Percentiles rank a stretch among this genome's conserved stretches.
Evolutionary conservation across 2,329 filamentous ascomycete genomes (phyloP).

Genomic region (Chrysoporthe cubensis): DNA sequence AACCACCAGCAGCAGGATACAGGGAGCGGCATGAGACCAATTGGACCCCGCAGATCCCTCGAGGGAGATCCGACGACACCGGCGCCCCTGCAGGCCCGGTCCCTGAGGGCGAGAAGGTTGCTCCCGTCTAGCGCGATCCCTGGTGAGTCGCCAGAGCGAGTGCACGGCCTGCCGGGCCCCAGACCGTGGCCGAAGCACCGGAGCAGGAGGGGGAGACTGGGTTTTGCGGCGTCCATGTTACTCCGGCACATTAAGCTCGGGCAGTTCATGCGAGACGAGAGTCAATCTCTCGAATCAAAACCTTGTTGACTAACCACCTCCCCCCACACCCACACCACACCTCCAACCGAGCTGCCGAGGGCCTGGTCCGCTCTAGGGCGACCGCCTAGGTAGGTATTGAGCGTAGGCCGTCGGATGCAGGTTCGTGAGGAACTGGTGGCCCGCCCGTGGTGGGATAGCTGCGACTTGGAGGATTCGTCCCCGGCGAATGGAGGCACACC

Average conservation of each 20-base stretch:
- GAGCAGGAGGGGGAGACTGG: background rate
- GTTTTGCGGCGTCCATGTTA: background rate
- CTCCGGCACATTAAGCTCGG: background rate
- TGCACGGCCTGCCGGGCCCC: background rate
- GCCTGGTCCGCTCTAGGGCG: conserved; percentile 1
- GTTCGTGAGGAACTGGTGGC: background rate
- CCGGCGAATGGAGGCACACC: background rate
- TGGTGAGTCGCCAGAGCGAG: background rate
- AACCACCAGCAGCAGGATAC: background rate
- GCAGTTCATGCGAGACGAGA: conserved; percentile 4
- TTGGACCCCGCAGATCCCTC: conserved; percentile 2
- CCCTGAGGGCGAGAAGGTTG: conserved; percentile 18
- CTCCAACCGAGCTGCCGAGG: conserved; percentile 1
- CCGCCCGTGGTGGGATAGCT: background rate
- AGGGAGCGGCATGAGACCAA: background rate
- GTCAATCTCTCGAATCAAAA: background rate
- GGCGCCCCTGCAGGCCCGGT: conserved; percentile 6
- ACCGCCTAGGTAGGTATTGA: too few species aligned
- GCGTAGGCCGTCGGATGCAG: background rate
- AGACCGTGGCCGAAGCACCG: background rate
- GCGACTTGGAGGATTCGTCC: background rate
- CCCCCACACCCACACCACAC: background rate
- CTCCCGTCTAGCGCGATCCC: conserved; percentile 16
- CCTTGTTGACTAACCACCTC: background rate
- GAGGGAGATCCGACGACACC: background rate